Evolutionary conservation across 2,329 filamentous ascomycete genomes (phyloP), one percentile per base, ranked within the genome.

Genomic region (Colletotrichum tofieldiae): DNA sequence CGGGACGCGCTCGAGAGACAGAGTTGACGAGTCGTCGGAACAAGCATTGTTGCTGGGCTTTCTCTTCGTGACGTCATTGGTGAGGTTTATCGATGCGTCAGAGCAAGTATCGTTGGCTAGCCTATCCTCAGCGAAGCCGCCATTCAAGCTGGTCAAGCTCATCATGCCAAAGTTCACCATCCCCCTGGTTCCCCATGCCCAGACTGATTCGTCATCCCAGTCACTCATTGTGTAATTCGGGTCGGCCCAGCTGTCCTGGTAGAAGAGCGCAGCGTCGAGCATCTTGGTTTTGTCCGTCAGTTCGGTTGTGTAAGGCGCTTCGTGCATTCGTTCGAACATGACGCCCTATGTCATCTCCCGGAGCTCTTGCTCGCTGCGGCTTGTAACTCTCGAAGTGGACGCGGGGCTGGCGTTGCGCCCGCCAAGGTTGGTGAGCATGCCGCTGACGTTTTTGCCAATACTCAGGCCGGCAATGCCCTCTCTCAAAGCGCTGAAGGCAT

Each of bases 401-500:
- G 73, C 52, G 71, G 73, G 37, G 71, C 75, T 45, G 74, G 37
- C 74, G 78, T 72, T 76, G 77, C 75, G 75, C 63, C 51, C 77
- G 70, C 80, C 78, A 63, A 82, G 74, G 56, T 78, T 80, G 62
- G 81, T 77, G 51, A 87, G 79, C 59, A 86, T 76, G 20, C 82
- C 84, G 65, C 84, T 87, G 59, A 87, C 76, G 23, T 83, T 84
- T 62, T 84, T 86, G n/a, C 86, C 85, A 23, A 91, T 77, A 52
- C 84, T 84, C 12, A 89, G 76, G 20, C 83, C 83, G 1, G 83
- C 82, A 20, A 89, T 83, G 29, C 86, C 86, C 35, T 88, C 87
- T 65, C 84, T 81, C 32, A 89, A 82, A 20, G 83, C 79, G 5
- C 85, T 77, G 70, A 89, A 83, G 5, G 86, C 80, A n/a, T 81